Conservation (phyloP, 1,284 basidiomycete genomes). For the Cryptococcus sp. region DNA sequence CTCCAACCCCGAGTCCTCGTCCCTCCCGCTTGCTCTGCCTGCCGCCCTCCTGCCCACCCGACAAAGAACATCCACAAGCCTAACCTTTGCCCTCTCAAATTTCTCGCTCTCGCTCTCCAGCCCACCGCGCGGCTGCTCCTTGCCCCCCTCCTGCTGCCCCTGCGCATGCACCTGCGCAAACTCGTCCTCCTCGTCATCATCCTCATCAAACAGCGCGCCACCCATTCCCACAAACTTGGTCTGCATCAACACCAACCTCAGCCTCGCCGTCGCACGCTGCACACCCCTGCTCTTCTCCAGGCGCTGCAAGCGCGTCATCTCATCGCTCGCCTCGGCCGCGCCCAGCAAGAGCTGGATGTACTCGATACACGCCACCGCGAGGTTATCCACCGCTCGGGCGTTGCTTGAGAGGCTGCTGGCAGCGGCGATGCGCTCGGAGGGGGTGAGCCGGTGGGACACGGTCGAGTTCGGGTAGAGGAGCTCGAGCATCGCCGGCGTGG, state of each 20-base stretch:
- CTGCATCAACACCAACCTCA: conserved; percentile 43
- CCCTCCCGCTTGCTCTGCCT: conserved; percentile 27
- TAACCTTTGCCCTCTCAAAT: conserved; percentile 41
- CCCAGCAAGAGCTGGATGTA: conserved; percentile 42
- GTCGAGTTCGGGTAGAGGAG: conserved; percentile 40
- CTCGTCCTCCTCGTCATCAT: conserved; percentile 9
- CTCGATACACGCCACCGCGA: conserved; percentile 45
- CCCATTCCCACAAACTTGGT: conserved; percentile 38
- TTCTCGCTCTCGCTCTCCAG: conserved; percentile 23
- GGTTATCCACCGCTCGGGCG: conserved; percentile 42
- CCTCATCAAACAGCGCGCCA: conserved; percentile 17
- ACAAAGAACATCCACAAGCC: conserved; percentile 39
- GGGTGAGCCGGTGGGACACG: not conserved
- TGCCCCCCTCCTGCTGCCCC: no score
- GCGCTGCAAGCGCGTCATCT: conserved; percentile 17
- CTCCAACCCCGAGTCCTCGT: conserved; percentile 46
- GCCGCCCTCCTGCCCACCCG: conserved; percentile 40
- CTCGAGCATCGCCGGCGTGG: conserved; percentile 42
- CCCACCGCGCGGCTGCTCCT: not conserved
- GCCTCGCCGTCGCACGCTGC: conserved; percentile 30
- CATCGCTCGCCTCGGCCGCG: conserved; percentile 15
- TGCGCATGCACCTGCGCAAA: not conserved
- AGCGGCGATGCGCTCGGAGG: not conserved
- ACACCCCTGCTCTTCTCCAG: conserved; percentile 29
- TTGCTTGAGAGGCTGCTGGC: conserved; percentile 19